A percentile compares a stretch with the other conserved stretches of the same genome.
Conservation (phyloP, 192 early-diverging fungal genomes). For the Fimicolochytrium jonesii region DNA sequence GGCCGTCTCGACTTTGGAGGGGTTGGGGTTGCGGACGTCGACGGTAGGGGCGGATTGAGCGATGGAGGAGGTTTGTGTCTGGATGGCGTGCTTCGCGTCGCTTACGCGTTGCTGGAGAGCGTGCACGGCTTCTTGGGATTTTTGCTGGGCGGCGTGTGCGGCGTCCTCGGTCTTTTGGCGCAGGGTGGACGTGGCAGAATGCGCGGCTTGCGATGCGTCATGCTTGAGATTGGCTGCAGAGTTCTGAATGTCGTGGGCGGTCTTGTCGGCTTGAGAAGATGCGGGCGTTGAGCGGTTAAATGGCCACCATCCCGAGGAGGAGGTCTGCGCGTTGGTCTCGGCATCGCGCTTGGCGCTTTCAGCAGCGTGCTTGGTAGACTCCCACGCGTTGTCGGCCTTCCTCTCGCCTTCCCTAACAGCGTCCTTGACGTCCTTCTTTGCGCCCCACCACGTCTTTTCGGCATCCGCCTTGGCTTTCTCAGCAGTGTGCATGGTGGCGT, state of each 20-base stretch:
- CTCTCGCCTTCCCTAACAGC: background rate
- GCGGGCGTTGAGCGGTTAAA: no score
- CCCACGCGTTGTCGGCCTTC: constrained; percentile 10
- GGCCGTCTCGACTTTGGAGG: background rate
- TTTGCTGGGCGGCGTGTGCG: constrained; percentile 6
- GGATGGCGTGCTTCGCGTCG: background rate
- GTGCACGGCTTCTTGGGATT: constrained; percentile 6
- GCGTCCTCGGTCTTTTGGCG: constrained; percentile 1
- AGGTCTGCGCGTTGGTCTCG: no score
- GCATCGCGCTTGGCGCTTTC: background rate
- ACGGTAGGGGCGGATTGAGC: background rate
- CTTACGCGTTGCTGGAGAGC: background rate
- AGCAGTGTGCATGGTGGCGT: background rate
- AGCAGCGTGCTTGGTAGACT: background rate
- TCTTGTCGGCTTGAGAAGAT: no score
- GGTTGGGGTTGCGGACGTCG: constrained; percentile 1
- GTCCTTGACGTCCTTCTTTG: background rate
- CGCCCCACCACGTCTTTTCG: constrained; percentile 2
- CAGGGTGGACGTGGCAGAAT: background rate
- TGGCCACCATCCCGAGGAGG: no score
- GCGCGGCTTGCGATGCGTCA: background rate
- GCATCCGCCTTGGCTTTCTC: background rate
- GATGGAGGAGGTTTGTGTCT: background rate
- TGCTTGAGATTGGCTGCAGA: no score
- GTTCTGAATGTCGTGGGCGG: background rate